phyloP scores from a whole-genome alignment of 2,329 filamentous ascomycete genomes.

The Clathrospora elynae region DNA sequence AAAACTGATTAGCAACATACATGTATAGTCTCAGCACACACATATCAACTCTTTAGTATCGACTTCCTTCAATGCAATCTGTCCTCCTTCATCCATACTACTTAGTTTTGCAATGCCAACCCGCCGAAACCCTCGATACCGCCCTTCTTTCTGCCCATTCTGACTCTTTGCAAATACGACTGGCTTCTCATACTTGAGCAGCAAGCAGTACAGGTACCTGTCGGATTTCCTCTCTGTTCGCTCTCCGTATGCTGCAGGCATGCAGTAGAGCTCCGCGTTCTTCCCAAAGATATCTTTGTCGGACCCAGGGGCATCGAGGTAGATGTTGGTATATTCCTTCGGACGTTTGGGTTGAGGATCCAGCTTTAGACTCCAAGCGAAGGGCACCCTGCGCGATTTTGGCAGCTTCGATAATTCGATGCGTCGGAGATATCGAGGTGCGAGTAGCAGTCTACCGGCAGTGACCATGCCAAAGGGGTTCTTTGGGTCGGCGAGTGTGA shows the following conservation, averaged over 20 bases:
- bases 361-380: neutral
- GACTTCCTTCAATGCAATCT: neutral
- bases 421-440: constrained; percentile 3
- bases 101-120: constrained; percentile 3
- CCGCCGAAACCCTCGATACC: neutral
- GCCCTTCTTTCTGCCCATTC: neutral
- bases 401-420: constrained; percentile 1
- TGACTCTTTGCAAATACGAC: neutral
- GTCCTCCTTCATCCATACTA: neutral
- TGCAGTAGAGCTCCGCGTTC: constrained; percentile 10
- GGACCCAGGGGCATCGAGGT: constrained; percentile 8
- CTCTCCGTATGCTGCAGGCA: constrained; percentile 10
- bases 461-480: constrained; percentile 52
- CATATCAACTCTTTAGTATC: neutral
- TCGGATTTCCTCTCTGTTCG: neutral
- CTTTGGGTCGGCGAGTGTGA: constrained; percentile 72
- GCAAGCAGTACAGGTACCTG: constrained; percentile 6
- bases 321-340: neutral
- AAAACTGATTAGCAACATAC: neutral
- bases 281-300: constrained; percentile 8
- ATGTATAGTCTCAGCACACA: neutral
- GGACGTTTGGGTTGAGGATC: neutral
- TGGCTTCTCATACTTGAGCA: constrained; percentile 2
- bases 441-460: constrained; percentile 2
- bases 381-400: neutral